Evolutionary conservation across 1,284 basidiomycete genomes (phyloP).

Genomic region (Puccinia polysora): DNA sequence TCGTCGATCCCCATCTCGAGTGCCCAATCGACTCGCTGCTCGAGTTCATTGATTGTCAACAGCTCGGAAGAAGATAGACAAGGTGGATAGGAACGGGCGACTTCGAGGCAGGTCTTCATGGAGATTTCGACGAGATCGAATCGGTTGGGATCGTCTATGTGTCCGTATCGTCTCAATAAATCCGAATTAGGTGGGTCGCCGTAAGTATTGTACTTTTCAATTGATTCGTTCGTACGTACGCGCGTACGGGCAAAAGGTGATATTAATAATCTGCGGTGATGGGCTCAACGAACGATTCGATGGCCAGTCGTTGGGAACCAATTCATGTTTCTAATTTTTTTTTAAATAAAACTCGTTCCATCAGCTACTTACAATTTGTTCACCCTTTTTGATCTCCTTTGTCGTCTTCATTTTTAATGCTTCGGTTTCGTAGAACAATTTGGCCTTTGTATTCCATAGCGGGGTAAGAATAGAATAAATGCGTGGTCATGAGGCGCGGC

Average conservation of each 20-base stretch:
- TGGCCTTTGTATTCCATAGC: constrained; percentile 60
- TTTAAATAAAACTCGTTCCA: neutral
- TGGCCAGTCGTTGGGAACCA: too few species aligned
- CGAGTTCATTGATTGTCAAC: constrained; percentile 36
- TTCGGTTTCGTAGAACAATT: constrained; percentile 72
- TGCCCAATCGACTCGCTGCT: constrained; percentile 46
- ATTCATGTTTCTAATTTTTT: neutral
- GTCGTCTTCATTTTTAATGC: constrained; percentile 76
- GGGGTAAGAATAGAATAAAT: neutral
- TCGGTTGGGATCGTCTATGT: constrained; percentile 84
- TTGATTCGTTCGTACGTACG: too few species aligned
- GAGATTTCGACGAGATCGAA: constrained; percentile 79
- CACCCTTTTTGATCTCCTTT: constrained; percentile 67
- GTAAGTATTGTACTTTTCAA: constrained; percentile 85
- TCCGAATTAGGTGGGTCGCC: constrained; percentile 92
- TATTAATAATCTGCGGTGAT: too few species aligned
- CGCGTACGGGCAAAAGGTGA: too few species aligned
- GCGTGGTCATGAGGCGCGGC: neutral
- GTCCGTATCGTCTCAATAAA: constrained; percentile 84
- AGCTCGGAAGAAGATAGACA: constrained; percentile 18
- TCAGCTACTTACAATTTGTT: constrained; percentile 70
- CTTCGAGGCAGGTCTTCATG: constrained; percentile 68
- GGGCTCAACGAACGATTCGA: too few species aligned
- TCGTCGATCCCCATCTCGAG: constrained; percentile 51
- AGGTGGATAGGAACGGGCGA: constrained; percentile 53